These are phyloP conservation scores for Moricandia arvensis DNA, from an alignment of 345 rosid species.

Conservation along the genomic window DNA sequence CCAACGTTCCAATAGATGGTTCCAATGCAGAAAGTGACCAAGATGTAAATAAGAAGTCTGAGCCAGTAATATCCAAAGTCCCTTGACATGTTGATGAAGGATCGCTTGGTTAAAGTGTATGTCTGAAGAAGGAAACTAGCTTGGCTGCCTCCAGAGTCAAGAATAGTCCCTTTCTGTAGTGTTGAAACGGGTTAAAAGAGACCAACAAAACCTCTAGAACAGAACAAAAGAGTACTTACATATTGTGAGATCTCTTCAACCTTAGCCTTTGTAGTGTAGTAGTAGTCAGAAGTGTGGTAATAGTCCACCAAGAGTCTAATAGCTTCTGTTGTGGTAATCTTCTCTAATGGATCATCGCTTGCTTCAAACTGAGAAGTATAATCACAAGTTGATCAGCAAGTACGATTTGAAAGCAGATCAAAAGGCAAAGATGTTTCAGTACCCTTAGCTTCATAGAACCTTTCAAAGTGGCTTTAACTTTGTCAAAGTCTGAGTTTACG, in stretches of 20 bases:
- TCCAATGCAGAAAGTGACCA: slow-evolving; percentile 87
- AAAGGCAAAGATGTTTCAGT: slow-evolving; percentile 13
- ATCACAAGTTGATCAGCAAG: slow-evolving; percentile 12
- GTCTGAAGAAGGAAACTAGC: slow-evolving; percentile 92
- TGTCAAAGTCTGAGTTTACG: slow-evolving; percentile 88
- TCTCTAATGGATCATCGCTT: slow-evolving; percentile 80
- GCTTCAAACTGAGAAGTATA: slow-evolving; percentile 52
- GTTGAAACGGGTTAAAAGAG: background rate
- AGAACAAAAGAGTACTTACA: slow-evolving; percentile 47
- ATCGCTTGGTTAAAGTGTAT: slow-evolving; percentile 72
- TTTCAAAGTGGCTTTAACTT: slow-evolving; percentile 86
- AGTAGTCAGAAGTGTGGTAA: slow-evolving; percentile 70
- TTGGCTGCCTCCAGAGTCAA: slow-evolving; percentile 90
- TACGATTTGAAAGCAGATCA: background rate
- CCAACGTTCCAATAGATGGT: slow-evolving; percentile 87
- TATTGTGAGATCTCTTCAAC: slow-evolving; percentile 84
- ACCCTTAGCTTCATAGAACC: slow-evolving; percentile 93
- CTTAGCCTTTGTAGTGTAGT: slow-evolving; percentile 58
- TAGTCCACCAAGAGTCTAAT: slow-evolving; percentile 58
- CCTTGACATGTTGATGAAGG: slow-evolving; percentile 89
- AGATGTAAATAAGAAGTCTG: slow-evolving; percentile 74
- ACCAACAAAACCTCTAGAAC: background rate
- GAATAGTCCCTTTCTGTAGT: slow-evolving; percentile 84
- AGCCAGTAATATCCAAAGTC: slow-evolving; percentile 99
- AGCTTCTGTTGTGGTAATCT: slow-evolving; percentile 79